phyloP scores from a whole-genome alignment of 352 stramenopile species.

The Pythium apleroticum region DNA sequence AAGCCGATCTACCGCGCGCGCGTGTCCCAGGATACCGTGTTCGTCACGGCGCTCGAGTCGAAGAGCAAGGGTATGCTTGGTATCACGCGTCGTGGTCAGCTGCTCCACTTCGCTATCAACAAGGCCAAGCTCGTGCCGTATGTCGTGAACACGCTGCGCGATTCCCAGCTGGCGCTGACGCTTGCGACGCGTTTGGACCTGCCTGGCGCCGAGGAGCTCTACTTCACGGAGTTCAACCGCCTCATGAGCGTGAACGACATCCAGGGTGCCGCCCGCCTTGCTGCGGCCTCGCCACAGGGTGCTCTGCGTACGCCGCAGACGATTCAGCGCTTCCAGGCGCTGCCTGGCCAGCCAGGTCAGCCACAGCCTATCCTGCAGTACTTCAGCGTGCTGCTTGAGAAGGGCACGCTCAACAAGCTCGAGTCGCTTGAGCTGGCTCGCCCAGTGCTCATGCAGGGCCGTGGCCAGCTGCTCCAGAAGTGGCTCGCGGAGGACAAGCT shows the following conservation, averaged over 20 bases:
- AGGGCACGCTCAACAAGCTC: constrained; percentile 98
- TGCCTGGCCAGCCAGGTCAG: constrained; percentile 95
- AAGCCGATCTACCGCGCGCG: constrained; percentile 98
- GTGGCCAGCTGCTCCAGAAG: constrained; percentile 98
- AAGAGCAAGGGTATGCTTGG: constrained; percentile 96
- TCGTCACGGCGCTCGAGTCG: constrained; percentile 92
- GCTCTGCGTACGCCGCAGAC: constrained; percentile 97
- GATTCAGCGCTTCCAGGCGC: constrained; percentile 98
- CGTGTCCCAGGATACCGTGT: constrained; percentile 98
- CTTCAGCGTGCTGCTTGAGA: constrained; percentile 98
- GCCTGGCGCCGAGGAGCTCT: constrained; percentile 97
- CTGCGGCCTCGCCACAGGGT: constrained; percentile 87
- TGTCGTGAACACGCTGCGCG: constrained; percentile 96
- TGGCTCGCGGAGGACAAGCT: constrained; percentile 99
- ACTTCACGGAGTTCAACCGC: constrained; percentile 98
- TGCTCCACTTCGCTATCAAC: constrained; percentile 98
- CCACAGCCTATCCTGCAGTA: constrained; percentile 99
- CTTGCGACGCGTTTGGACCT: constrained; percentile 96
- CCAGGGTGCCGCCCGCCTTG: constrained; percentile 87
- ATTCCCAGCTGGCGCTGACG: constrained; percentile 95
- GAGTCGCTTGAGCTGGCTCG: constrained; percentile 99
- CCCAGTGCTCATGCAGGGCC: constrained; percentile 96
- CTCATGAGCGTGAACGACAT: constrained; percentile 87
- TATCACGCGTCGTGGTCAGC: constrained; percentile 96
- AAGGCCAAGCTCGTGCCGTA: constrained; percentile 98